phyloP scores from a whole-genome alignment of 1,139 yeast genomes.

The Chernovozyma sophiae-reginae region DNA sequence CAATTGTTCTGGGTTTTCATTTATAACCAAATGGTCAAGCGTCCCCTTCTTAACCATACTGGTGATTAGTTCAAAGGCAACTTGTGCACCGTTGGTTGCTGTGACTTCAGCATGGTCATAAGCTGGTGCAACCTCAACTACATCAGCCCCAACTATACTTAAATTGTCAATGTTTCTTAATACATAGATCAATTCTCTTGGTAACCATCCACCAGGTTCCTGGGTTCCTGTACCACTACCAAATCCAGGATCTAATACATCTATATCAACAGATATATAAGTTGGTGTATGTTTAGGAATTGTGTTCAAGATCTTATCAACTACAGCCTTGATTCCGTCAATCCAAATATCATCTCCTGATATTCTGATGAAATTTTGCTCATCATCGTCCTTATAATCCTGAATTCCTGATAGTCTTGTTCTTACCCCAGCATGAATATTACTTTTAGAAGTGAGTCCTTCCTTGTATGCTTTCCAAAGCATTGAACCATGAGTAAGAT shows the following conservation, averaged over 20 bases:
- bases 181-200: conserved; percentile 67
- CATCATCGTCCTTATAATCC: conserved; percentile 63
- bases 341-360: conserved; percentile 69
- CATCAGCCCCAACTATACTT: conserved; percentile 71
- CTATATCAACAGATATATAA: conserved; percentile 71
- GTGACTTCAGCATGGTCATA: conserved; percentile 72
- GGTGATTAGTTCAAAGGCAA: conserved; percentile 65
- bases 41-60: conserved; percentile 66
- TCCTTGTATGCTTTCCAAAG: conserved; percentile 72
- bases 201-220: conserved; percentile 78
- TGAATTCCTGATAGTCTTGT: conserved; percentile 61
- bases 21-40: conserved; percentile 10
- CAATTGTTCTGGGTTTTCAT: conserved; percentile 4
- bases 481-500: conserved; percentile 78
- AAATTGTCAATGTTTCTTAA: conserved; percentile 55
- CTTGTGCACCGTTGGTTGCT: conserved; percentile 73
- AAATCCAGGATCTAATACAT: conserved; percentile 75
- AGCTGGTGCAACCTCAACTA: conserved; percentile 75
- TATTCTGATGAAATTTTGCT: conserved; percentile 60
- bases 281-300: conserved; percentile 60
- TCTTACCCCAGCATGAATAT: conserved; percentile 70
- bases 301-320: conserved; percentile 44
- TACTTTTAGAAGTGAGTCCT: conserved; percentile 52
- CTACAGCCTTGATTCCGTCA: conserved; percentile 53
- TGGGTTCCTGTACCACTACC: conserved; percentile 85